These are phyloP conservation scores for Exutisphaerella laricina DNA, from an alignment of 2,329 filamentous ascomycete species.

Conservation along the genomic window DNA sequence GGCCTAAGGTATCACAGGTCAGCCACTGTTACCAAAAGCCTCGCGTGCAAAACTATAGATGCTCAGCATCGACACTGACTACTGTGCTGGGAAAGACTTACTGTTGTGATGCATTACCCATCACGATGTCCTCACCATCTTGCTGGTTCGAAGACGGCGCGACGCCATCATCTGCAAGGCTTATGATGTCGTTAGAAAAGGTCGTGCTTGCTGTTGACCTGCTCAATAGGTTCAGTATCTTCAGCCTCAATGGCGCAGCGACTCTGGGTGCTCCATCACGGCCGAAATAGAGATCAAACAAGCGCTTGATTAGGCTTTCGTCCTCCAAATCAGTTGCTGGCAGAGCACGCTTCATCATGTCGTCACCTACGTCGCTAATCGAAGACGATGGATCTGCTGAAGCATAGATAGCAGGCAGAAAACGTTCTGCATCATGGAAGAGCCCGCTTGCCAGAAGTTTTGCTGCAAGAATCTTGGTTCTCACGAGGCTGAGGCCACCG, in stretches of 20 bases:
- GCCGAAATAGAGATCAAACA: slow-evolving; percentile 71
- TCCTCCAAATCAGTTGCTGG: slow-evolving; percentile 68
- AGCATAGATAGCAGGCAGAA: slow-evolving; percentile 77
- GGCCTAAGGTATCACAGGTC: slow-evolving; percentile 27
- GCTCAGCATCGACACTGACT: slow-evolving; percentile 14
- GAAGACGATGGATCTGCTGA: slow-evolving; percentile 76
- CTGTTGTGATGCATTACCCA: slow-evolving; percentile 26
- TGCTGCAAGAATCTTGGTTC: slow-evolving; percentile 64
- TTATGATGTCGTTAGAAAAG: slow-evolving; percentile 62
- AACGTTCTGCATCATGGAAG: slow-evolving; percentile 76
- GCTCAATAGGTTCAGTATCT: slow-evolving; percentile 67
- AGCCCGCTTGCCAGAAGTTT: slow-evolving; percentile 76
- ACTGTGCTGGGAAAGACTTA: slow-evolving; percentile 15
- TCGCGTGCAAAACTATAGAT: slow-evolving; percentile 5
- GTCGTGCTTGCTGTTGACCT: slow-evolving; percentile 70
- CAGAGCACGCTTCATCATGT: slow-evolving; percentile 73
- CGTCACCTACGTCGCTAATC: slow-evolving; percentile 78
- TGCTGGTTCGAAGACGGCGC: slow-evolving; percentile 33
- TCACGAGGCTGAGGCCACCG: slow-evolving; percentile 60
- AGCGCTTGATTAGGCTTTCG: slow-evolving; percentile 52
- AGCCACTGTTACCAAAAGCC: slow-evolving; percentile 6
- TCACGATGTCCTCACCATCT: slow-evolving; percentile 30
- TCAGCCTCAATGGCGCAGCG: slow-evolving; percentile 67
- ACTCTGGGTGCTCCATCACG: slow-evolving; percentile 45
- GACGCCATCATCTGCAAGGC: slow-evolving; percentile 63